phyloP scores from a whole-genome alignment of 2,329 filamentous ascomycete species.

The Fusarium sp. region DNA sequence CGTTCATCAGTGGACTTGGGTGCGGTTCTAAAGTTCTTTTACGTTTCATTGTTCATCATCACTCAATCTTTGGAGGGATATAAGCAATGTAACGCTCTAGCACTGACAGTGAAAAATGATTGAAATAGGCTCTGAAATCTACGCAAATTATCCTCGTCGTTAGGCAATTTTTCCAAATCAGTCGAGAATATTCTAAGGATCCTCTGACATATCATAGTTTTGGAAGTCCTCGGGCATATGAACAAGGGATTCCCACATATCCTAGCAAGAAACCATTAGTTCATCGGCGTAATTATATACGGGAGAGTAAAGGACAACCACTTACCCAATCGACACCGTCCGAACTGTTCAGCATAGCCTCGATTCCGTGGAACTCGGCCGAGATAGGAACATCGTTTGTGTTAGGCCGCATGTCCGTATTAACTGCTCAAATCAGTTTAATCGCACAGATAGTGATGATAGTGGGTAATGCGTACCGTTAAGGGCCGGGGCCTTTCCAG shows the following conservation, averaged over 20 bases:
- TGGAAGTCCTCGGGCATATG: constrained; percentile 32
- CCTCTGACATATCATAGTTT: constrained; percentile 20
- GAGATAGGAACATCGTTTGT: not conserved
- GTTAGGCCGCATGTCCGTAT: not conserved
- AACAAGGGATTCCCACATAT: constrained; percentile 34
- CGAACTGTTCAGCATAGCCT: constrained; percentile 29
- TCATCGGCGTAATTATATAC: fast-evolving
- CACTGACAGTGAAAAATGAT: too few relatives aligned
- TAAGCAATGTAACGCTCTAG: too few relatives aligned
- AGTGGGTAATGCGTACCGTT: not conserved
- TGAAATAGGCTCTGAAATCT: too few relatives aligned
- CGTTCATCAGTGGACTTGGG: too few relatives aligned
- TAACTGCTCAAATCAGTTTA: not conserved
- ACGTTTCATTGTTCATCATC: too few relatives aligned
- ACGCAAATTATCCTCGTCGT: too few relatives aligned
- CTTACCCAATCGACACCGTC: constrained; percentile 42
- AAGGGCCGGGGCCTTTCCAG: not conserved
- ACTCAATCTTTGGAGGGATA: too few relatives aligned
- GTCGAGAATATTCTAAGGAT: not conserved
- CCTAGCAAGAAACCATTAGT: constrained; percentile 1
- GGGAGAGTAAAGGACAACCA: fast-evolving
- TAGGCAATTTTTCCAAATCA: too few relatives aligned
- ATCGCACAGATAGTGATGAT: fast-evolving
- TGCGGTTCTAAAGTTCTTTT: too few relatives aligned
- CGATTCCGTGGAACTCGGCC: constrained; percentile 26